Evolutionary conservation across 1,284 basidiomycete species (phyloP), one percentile per base, ranked within the genome.

Genomic region (Sphagnurus paluster): DNA sequence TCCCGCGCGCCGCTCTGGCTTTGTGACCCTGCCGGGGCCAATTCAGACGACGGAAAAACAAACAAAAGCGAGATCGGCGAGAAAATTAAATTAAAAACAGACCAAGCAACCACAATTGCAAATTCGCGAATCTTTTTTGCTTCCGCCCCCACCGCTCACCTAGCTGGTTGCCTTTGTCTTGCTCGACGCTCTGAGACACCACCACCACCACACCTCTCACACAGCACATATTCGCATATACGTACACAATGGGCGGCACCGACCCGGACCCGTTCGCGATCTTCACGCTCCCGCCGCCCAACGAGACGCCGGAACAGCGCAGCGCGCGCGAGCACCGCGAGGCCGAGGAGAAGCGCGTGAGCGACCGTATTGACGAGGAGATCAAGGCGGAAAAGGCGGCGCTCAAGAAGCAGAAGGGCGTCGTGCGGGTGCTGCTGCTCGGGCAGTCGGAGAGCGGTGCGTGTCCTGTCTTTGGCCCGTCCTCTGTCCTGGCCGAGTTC

Each of bases 351-450:
- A 69, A 74, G 54, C 62, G 64, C 40, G 66, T 80, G 42, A 86
- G 80, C 58, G 76, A 85, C 55, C 66, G 65, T 53, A 87, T 86
- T 47, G 84, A 87, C 60, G 80, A 82, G 37, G 72, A 79, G 54
- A 63, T 86, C 42, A 77, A 73, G 47, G 66, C 58, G 32, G 80
- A 82, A 52, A 69, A 62, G 44, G 70, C 58, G 2, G 66, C 70
- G 4, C 55, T 78, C 56, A 80, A 72, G 67, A 77, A 75, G 59
- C 66, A 75, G 52, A 76, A 74, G 53, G 59, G 65, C 32, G 60
- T 74, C 1, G 75, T 86, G 21, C 78, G 78, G 53, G 74, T 87
- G 5, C 59, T 87, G 3, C 56, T 87, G 8, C 69, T 87, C 5
- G 84, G 79, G 6, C 78, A 80, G 50, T 71, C 72, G 13, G 79